Conservation (phyloP, 768 basidiomycete genomes). For the Amanita polypyramis region DNA sequence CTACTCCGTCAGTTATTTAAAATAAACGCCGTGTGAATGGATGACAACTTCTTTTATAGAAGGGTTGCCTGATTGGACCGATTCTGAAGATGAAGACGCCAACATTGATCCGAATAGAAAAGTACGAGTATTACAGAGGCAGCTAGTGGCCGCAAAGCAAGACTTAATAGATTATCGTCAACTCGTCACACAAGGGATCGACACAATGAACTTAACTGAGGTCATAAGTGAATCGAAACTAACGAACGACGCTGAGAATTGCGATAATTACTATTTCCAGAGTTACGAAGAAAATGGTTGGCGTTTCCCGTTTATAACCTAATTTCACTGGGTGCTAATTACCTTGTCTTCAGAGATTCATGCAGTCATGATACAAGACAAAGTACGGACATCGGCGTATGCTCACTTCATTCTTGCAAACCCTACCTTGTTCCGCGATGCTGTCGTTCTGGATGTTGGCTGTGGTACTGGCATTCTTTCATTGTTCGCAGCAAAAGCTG, state of each 20-base stretch:
- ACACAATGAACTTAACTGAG: conserved; percentile 33
- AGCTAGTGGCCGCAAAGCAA: conserved; percentile 46
- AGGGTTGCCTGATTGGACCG: conserved; percentile 16
- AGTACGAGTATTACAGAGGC: conserved; percentile 50
- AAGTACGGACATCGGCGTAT: conserved; percentile 88
- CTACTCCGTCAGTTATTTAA: conserved; percentile 59
- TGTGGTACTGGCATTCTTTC: conserved; percentile 94
- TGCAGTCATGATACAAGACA: conserved; percentile 93
- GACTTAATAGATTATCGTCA: conserved; percentile 54
- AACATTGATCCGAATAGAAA: conserved; percentile 27
- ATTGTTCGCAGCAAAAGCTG: conserved; percentile 80
- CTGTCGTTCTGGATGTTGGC: conserved; percentile 88
- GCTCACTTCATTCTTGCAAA: conserved; percentile 84
- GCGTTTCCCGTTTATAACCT: conserved; percentile 1
- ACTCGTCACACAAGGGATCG: conserved; percentile 44
- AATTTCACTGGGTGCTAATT: background rate
- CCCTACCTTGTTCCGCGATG: conserved; percentile 71
- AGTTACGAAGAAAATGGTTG: conserved; percentile 84
- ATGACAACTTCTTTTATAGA: background rate
- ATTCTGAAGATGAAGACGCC: conserved; percentile 54
- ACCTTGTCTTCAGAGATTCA: conserved; percentile 65
- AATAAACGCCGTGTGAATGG: background rate
- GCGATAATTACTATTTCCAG: conserved; percentile 91
- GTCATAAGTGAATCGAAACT: conserved; percentile 27
- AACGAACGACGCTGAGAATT: conserved; percentile 33